Base-by-base conservation (phyloP, 106 monocot species). In the Chionographis japonica region DNA sequence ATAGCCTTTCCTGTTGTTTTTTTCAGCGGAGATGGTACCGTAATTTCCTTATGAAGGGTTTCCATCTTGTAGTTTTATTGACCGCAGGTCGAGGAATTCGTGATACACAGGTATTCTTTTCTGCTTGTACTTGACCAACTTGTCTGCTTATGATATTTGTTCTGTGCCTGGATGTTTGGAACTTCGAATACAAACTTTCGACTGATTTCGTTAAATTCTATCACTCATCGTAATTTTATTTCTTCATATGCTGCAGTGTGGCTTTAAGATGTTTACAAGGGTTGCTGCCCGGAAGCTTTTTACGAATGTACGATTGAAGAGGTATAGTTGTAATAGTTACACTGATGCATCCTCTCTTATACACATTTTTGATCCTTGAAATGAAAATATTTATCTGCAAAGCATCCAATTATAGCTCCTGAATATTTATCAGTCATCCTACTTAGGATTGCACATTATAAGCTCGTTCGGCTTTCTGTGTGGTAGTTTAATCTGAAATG, bases 241-340 rank as follows among this genome's bases (percentile, higher is more conserved):
- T 40, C 18, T 19, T 11, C 19, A 63, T 61, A 2, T 57, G 12
- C 49, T 80, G 64, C 84, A 98, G 98, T 98, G 98, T 81, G 98
- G 98, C 20, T 98, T 93, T 72, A 98, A 98, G 90, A 93, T 98
- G 98, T 93, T 98, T 64, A 93, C 93, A 41, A 87, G 98, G 54
- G 66, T 78, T 76, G 98, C 98, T 66, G 98, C 98, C 40, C 70
- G 75, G 67, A 98, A 87, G 53, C 81, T 98, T 60, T 98, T 93
- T 61, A 85, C 93, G 72, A 98, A 98, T 66, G 70, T 93, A 27
- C 76, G 93, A 79, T 75, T 98, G 52, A 93, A 93, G 68, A 90
- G 98, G 93, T 98, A 86, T 60, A 7, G 19, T 4, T 68, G 58
- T 37, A 49, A 61, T 40, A 40, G 37, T 71, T n/a, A 37, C 51